Base-by-base conservation (phyloP, 2,329 filamentous ascomycete genomes). In the Phyllosticta citriasiana region DNA sequence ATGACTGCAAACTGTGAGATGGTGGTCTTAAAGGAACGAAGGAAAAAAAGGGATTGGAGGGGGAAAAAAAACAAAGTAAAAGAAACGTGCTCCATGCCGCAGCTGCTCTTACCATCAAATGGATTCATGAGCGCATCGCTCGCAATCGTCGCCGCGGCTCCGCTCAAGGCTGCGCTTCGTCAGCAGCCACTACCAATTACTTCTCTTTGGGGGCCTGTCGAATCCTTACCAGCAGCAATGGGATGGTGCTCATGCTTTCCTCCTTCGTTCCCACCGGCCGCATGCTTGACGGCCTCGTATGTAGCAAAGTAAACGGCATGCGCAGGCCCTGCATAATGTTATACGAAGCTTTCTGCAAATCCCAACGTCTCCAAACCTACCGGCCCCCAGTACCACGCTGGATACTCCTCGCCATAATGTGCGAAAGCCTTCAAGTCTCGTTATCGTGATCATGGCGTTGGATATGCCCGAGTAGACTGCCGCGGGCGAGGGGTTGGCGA, bases 101-200 rank as follows among this genome's bases (percentile, higher is more conserved):
- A 33, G 40, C 52, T 25, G 59, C 27, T 72, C 84, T 70, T 82
- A 96, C 91, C 91, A 78, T 99, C 94, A 73, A 99, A 99, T 24
- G 94, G 94, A 72, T 97, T 99, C 94, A 99, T 99, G 66, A 99
- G 85, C 60, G 94, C 94, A 79, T 99, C 94, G 74, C 92, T 97
- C 40, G 93, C 90, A 73, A 97, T 97, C 7, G 94, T 97, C 66
- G 94, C 94, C 68, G 89, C 89, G 63, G 94, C 93, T 76, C 94
- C 94, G 72, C 91, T 96, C 65, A 91, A 88, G 64, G 91, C 94
- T 96, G 72, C 62, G 62, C 56, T 60, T 26, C 53, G 70, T 79
- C 67, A 81, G 76, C 67, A 61, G 64, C 62, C 55, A 53, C 25
- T 26, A 40, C 59, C 35, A 24, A 30, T 51, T 53, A 27, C 27